Evolutionary conservation across 306 rosid genomes (phyloP).

Genomic region (Heteromeles arbutifolia): DNA sequence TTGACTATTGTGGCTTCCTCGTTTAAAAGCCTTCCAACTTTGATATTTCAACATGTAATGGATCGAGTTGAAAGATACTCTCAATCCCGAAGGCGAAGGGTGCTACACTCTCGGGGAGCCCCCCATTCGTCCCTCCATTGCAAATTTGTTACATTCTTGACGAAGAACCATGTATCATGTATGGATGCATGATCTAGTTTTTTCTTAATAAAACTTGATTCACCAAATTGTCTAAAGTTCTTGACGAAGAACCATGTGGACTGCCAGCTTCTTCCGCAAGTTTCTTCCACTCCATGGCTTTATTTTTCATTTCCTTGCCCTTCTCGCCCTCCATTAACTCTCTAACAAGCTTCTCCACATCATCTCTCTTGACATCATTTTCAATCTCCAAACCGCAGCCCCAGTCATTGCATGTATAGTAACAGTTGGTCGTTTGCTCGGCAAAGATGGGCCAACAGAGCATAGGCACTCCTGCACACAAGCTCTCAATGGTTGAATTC

Average conservation of each 20-base stretch:
- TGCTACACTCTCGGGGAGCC: too few species aligned
- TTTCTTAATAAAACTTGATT: neutral
- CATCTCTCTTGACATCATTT: constrained; percentile 10
- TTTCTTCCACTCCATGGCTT: neutral
- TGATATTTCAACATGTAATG: too few species aligned
- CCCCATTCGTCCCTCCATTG: too few species aligned
- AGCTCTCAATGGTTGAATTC: constrained; percentile 19
- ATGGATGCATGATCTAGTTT: neutral
- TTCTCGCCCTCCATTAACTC: constrained; percentile 5
- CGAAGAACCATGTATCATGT: too few species aligned
- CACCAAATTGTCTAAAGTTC: neutral
- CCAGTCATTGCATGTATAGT: neutral
- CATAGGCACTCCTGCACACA: constrained; percentile 13
- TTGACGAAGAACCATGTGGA: neutral
- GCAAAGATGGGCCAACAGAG: constrained; percentile 8
- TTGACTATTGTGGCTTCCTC: too few species aligned
- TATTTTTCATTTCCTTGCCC: constrained; percentile 4
- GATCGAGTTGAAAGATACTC: too few species aligned
- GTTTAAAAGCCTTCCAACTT: too few species aligned
- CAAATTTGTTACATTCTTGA: too few species aligned
- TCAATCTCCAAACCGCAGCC: constrained; percentile 10
- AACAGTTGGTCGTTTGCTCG: constrained; percentile 1
- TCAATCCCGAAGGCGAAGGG: too few species aligned
- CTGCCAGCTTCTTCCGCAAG: neutral
- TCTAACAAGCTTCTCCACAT: constrained; percentile 6